These are phyloP conservation scores for Chernovozyma aurita DNA, from an alignment of 1,139 yeast species.

Conservation along the genomic window DNA sequence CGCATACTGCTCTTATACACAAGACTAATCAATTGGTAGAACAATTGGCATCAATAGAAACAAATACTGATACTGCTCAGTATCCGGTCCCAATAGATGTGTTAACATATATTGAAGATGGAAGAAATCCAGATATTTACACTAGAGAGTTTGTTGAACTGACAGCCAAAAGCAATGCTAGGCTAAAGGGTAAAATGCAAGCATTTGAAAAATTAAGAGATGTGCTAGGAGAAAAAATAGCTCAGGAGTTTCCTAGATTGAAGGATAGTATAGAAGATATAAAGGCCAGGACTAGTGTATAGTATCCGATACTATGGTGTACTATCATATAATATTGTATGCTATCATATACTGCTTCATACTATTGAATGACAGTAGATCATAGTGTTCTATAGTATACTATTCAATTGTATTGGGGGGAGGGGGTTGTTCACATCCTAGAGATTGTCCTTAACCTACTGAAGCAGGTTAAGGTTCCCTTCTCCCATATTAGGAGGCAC, in stretches of 20 bases:
- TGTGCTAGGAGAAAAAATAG: slow-evolving; percentile 63
- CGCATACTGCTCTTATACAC: slow-evolving; percentile 40
- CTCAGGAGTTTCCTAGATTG: slow-evolving; percentile 74
- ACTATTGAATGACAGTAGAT: background rate
- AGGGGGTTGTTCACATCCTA: no score
- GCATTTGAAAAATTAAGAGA: slow-evolving; percentile 59
- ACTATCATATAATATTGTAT: background rate
- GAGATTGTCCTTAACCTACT: no score
- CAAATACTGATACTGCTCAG: slow-evolving; percentile 29
- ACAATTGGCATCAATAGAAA: slow-evolving; percentile 33
- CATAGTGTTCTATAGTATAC: no score
- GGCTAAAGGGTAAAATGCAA: slow-evolving; percentile 74
- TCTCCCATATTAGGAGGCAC: no score
- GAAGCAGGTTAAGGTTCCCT: no score
- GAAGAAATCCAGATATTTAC: slow-evolving; percentile 94
- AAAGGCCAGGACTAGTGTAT: slow-evolving; percentile 16
- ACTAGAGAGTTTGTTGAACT: slow-evolving; percentile 95
- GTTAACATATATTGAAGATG: slow-evolving; percentile 84
- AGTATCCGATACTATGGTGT: no score
- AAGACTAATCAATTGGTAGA: slow-evolving; percentile 38
- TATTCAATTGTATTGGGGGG: no score
- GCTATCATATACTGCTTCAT: no score
- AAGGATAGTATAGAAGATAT: slow-evolving; percentile 36
- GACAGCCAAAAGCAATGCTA: slow-evolving; percentile 82
- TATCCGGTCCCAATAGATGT: slow-evolving; percentile 72